Evolutionary conservation across 176 grass and related monocot genomes (phyloP).

Genomic region (Ensete ventricosum): DNA sequence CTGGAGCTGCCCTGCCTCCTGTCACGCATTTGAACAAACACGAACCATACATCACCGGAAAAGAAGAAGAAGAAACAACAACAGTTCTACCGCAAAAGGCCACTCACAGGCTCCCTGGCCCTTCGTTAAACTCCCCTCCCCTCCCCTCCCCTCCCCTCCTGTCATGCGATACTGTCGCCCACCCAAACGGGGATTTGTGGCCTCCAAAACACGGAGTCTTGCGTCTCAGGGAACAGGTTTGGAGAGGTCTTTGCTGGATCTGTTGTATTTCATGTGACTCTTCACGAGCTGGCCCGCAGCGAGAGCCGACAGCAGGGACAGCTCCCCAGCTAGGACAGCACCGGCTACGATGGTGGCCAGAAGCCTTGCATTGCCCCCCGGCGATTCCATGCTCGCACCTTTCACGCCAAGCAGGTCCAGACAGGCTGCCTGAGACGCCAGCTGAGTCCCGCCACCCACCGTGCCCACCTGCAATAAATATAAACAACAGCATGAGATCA

Average conservation of each 20-base stretch:
- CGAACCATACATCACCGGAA: no score
- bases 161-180: no score
- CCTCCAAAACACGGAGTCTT: not conserved
- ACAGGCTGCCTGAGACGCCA: slow-evolving; percentile 15
- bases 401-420: slow-evolving; percentile 15
- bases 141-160: no score
- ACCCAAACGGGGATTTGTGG: not conserved
- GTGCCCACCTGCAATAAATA: slow-evolving; percentile 1
- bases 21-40: no score
- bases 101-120: no score
- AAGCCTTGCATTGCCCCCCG: slow-evolving; percentile 4
- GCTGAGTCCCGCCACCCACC: slow-evolving; percentile 14
- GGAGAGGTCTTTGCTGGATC: slow-evolving; percentile 2
- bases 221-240: not conserved
- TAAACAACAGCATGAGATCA: not conserved
- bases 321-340: slow-evolving; percentile 16
- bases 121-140: no score
- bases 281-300: slow-evolving; percentile 16
- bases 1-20: no score
- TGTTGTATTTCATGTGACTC: slow-evolving; percentile 18
- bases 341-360: slow-evolving; percentile 11
- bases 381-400: slow-evolving; percentile 6
- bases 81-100: no score
- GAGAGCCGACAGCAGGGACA: slow-evolving; percentile 9
- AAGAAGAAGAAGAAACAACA: no score